Evolutionary conservation across 1,139 yeast genomes (phyloP).

Genomic region (Candida gigantensis): DNA sequence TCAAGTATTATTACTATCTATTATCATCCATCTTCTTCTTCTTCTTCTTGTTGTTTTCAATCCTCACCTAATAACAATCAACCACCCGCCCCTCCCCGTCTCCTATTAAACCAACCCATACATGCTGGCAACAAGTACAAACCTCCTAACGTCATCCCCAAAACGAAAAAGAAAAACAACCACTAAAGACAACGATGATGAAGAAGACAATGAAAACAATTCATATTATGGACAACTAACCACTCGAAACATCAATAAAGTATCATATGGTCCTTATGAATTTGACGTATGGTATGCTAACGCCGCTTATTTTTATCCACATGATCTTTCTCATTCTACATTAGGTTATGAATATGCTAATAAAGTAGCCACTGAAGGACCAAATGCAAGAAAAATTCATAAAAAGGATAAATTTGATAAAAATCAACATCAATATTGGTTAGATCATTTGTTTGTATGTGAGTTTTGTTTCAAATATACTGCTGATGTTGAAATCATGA

Average conservation of each 20-base stretch:
- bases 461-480: slow-evolving; percentile 84
- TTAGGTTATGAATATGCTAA: slow-evolving; percentile 31
- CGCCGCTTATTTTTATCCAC: slow-evolving; percentile 62
- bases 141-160: neutral
- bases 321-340: slow-evolving; percentile 23
- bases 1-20: too few species aligned
- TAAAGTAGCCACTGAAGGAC: slow-evolving; percentile 21
- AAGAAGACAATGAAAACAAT: slow-evolving; percentile 13
- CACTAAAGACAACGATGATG: slow-evolving; percentile 3
- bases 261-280: slow-evolving; percentile 63
- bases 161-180: slow-evolving; percentile 4
- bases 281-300: slow-evolving; percentile 87
- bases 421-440: slow-evolving; percentile 40
- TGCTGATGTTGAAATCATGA: slow-evolving; percentile 36
- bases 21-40: too few species aligned
- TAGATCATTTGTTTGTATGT: slow-evolving; percentile 69
- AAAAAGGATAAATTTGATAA: slow-evolving; percentile 11
- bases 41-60: too few species aligned
- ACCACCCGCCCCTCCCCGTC: too few species aligned
- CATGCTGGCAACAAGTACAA: slow-evolving; percentile 9
- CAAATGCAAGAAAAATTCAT: slow-evolving; percentile 15
- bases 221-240: slow-evolving; percentile 61
- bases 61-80: too few species aligned
- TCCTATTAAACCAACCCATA: neutral
- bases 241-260: slow-evolving; percentile 60